A percentile compares a stretch with the other conserved stretches of the same genome.
These are phyloP conservation scores for Peronosclerospora sorghi DNA, from an alignment of 352 stramenopile species.

Conservation along the genomic window DNA sequence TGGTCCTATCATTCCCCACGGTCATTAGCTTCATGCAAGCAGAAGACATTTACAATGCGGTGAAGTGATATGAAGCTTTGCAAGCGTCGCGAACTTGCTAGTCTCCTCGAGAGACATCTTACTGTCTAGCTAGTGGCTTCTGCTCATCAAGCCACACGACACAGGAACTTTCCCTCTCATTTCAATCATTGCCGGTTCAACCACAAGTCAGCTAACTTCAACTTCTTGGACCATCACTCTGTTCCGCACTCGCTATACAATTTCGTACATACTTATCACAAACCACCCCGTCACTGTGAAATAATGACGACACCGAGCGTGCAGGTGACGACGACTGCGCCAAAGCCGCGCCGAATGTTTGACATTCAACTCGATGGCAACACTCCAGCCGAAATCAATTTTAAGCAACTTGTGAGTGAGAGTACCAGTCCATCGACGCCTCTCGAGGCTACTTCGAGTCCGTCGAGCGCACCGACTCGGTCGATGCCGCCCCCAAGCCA, in stretches of 20 bases:
- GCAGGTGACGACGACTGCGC: neutral
- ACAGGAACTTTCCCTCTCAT: slow-evolving; percentile 43
- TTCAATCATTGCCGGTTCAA: too few species aligned
- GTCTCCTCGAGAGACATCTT: slow-evolving; percentile 38
- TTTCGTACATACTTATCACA: neutral
- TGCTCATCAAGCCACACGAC: slow-evolving; percentile 43
- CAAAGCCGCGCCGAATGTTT: slow-evolving; percentile 31
- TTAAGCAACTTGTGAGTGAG: slow-evolving; percentile 43
- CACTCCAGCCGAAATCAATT: slow-evolving; percentile 58
- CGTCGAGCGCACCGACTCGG: neutral
- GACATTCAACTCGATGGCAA: slow-evolving; percentile 34
- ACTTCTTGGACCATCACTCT: slow-evolving; percentile 3
- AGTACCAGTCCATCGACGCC: slow-evolving; percentile 1
- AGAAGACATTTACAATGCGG: slow-evolving; percentile 40
- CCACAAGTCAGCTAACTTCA: slow-evolving; percentile 14
- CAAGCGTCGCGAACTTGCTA: slow-evolving; percentile 26
- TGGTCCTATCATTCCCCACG: slow-evolving; percentile 40
- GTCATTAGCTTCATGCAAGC: slow-evolving; percentile 33
- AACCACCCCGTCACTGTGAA: neutral
- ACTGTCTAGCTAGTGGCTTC: slow-evolving; percentile 43
- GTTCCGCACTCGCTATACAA: neutral
- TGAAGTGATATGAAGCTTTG: slow-evolving; percentile 18
- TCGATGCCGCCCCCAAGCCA: neutral
- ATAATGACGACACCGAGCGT: neutral
- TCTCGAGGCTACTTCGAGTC: neutral